Evolutionary conservation across 495 filamentous ascomycete genomes (phyloP), one percentile per base, ranked within the genome.

Genomic region (Glonium stellatum): DNA sequence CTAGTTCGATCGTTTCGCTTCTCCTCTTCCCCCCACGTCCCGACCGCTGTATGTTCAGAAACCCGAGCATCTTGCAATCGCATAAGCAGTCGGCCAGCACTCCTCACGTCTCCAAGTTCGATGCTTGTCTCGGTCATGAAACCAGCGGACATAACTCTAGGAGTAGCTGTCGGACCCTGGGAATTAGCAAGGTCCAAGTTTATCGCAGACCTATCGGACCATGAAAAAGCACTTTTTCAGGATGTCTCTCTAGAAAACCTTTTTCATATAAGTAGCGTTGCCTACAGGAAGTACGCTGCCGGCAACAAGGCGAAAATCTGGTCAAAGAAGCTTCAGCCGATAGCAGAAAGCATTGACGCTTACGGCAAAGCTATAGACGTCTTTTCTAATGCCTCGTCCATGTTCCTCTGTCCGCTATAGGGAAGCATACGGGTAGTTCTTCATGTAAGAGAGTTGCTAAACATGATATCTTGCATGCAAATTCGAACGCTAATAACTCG

Each of bases 351-450:
- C 2, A 67, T 77, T n/a, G 68, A 71, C 12, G 67, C 72, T 19
- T 79, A 76, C 57, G 73, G 76, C 4, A 62, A 67, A 47, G 74
- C 72, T n/a, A 37, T 77, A 0, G 73, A 78, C 63, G 68, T 72
- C 6, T 67, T 69, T 48, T 49, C 71, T 0, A 75, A 77, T 50
- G 62, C 71, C 1, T 71, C 63, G 18, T 57, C 74, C 12, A 39
- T 70, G 1, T 63, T 73, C 8, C 47, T 78, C 27, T 62, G 67
- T 15, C 73, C 75, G 4, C 59, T 78, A 15, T 78, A 74, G 77
- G 76, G 74, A 0, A 73, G 73, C 25, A 57, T 78, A 18, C 46
- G 74, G 22, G 68, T 79, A 12, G 51, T 77, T 18, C 58, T 79
- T 2, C 69, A 73, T 47, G 67, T 74, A 6, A 31, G 27, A 3